Evolutionary conservation across 2,329 filamentous ascomycete genomes (phyloP).

Genomic region (Colletotrichum sp.): DNA sequence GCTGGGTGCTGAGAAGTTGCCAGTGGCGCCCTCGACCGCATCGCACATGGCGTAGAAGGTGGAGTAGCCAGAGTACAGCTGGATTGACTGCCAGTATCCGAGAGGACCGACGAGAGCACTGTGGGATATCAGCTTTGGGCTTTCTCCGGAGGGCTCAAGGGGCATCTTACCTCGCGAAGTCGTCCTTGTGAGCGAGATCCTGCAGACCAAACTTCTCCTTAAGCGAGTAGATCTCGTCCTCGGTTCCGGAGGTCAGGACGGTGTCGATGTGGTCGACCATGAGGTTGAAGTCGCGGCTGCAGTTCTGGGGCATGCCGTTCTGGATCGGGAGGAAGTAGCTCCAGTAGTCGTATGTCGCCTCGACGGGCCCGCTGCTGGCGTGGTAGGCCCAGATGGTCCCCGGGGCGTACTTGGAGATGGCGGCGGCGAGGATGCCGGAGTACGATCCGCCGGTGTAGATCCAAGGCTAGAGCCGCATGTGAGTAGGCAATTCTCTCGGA

Average conservation of each 20-base stretch:
- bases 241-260: constrained; percentile 45
- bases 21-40: constrained; percentile 25
- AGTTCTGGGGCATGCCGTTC: constrained; percentile 63
- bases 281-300: constrained; percentile 54
- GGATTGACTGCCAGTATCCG: constrained; percentile 39
- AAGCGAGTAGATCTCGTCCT: constrained; percentile 44
- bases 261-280: constrained; percentile 62
- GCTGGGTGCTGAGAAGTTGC: constrained; percentile 30
- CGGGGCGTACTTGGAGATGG: constrained; percentile 56
- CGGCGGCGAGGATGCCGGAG: constrained; percentile 59
- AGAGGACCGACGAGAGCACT: constrained; percentile 29
- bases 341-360: constrained; percentile 63
- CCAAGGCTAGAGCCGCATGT: constrained; percentile 48
- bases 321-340: constrained; percentile 63
- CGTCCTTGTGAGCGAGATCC: constrained; percentile 51
- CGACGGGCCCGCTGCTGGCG: constrained; percentile 58
- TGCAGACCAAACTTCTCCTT: constrained; percentile 58
- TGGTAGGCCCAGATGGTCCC: constrained; percentile 67
- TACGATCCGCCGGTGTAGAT: constrained; percentile 62
- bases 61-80: constrained; percentile 37
- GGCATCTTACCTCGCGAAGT: constrained; percentile 45
- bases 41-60: constrained; percentile 42
- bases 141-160: neutral
- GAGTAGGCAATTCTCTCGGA: neutral
- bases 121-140: neutral